Evolutionary conservation across 495 filamentous ascomycete species (phyloP).

Genomic region (Penicilliopsis zonata): DNA sequence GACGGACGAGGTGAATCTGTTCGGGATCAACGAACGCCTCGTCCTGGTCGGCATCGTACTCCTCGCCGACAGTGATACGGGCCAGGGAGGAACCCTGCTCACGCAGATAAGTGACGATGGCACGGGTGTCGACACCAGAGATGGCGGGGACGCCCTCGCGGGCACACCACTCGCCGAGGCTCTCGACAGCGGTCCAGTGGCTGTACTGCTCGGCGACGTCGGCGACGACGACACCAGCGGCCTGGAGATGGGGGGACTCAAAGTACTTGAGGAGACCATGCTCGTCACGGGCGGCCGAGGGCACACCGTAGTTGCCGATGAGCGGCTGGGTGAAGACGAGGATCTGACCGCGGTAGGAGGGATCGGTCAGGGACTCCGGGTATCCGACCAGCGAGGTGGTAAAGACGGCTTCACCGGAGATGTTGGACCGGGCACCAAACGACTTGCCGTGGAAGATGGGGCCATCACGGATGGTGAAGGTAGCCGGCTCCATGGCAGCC

Average conservation of each 20-base stretch:
- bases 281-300: constrained; percentile 62
- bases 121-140: constrained; percentile 92
- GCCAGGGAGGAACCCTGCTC: constrained; percentile 94
- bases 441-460: constrained; percentile 90
- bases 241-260: constrained; percentile 94
- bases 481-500: constrained; percentile 64
- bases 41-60: constrained; percentile 97
- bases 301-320: constrained; percentile 97
- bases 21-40: constrained; percentile 92
- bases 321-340: constrained; percentile 97
- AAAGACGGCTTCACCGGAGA: constrained; percentile 90
- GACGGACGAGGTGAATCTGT: constrained; percentile 89
- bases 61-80: constrained; percentile 89
- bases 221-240: constrained; percentile 86
- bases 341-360: constrained; percentile 97
- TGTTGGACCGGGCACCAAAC: constrained; percentile 83
- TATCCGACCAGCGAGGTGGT: constrained; percentile 90
- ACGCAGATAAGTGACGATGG: constrained; percentile 87
- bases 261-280: constrained; percentile 82
- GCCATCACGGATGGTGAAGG: constrained; percentile 91
- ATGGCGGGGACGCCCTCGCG: constrained; percentile 94
- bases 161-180: constrained; percentile 85
- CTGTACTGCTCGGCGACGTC: constrained; percentile 89
- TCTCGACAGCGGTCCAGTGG: constrained; percentile 97
- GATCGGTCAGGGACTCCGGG: constrained; percentile 96